Evolutionary conservation across 169 alveolate species (phyloP), one percentile per base, ranked within the genome.

Genomic region (Eimeria praecox): DNA sequence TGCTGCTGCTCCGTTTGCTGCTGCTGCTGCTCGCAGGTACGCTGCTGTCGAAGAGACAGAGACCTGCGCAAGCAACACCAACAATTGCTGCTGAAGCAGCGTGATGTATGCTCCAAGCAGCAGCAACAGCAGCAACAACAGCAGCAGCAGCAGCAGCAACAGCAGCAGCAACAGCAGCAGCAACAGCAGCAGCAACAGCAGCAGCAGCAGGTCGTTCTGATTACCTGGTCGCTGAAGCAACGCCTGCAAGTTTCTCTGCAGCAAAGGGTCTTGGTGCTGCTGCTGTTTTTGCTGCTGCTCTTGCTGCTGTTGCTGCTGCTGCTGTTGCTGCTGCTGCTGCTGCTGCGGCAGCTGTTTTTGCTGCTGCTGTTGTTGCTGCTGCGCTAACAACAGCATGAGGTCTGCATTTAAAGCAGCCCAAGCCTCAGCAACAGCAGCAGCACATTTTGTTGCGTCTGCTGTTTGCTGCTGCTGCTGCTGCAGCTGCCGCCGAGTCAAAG

Each of bases 1-100:
- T 35, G 80, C 80, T 69, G 80, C 80, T 69, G 49, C 44, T 69
- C 46, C 42, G n/a, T n/a, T n/a, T 69, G 42, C 80, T 30, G 46
- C 46, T 69, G 80, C 80, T 69, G 46, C 80, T 30, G 44, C 44
- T 27, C 87, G 42, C 56, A 40, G 87, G 87, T 35, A 35, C 49
- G 59, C 59, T 22, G 64, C 38, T 33, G 87, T 77, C 87, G 54
- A 77, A 77, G 59, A 77, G 87, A 35, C 87, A 77, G 20, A 77
- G 16, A 16, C 87, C 87, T 77, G 87, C 56, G 38, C 33, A 46
- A 8, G 40, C 62, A 18, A n/a, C n/a, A n/a, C n/a, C 87, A 22
- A 6, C 52, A 77, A 77, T n/a, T 12, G 62, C 59, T 1, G 80
- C 40, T 9, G 49, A 40, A 69, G 30, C 80, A 56, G 66, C 66